A percentile compares a stretch with the other conserved stretches of the same genome.
phyloP scores from a whole-genome alignment of 1,284 basidiomycete genomes.

The Athelia sp. region DNA sequence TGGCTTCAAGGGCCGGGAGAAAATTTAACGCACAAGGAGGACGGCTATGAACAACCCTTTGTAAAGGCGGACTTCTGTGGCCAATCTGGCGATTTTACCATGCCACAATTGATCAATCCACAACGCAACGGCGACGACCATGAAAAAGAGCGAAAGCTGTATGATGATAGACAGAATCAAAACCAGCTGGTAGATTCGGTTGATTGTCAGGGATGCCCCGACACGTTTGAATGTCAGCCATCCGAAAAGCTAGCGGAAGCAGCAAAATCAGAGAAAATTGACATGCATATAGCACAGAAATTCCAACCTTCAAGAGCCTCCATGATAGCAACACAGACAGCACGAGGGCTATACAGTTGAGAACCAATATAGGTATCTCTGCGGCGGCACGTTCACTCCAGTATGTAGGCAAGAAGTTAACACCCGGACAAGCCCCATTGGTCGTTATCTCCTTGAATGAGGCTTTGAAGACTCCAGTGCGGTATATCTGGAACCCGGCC shows the following conservation, averaged over 20 bases:
- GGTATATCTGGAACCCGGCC: constrained; percentile 59
- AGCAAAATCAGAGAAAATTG: not conserved
- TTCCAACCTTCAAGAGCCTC: constrained; percentile 63
- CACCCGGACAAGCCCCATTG: constrained; percentile 55
- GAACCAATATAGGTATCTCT: constrained; percentile 59
- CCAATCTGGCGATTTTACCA: constrained; percentile 52
- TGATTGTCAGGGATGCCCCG: constrained; percentile 70
- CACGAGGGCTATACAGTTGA: constrained; percentile 58
- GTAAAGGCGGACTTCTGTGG: constrained; percentile 41
- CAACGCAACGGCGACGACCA: constrained; percentile 59
- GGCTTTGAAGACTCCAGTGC: constrained; percentile 51
- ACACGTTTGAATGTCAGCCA: constrained; percentile 85
- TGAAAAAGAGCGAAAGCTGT: constrained; percentile 74
- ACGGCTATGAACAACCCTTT: constrained; percentile 52
- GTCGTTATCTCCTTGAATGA: constrained; percentile 55
- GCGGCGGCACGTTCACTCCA: constrained; percentile 51
- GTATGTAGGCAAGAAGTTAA: constrained; percentile 52
- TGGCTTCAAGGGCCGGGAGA: not conserved
- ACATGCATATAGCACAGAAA: not conserved
- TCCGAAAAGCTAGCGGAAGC: constrained; percentile 55
- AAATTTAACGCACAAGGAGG: constrained; percentile 43
- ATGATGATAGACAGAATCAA: constrained; percentile 67
- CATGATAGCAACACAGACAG: constrained; percentile 64
- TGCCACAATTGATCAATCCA: constrained; percentile 77
- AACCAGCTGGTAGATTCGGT: constrained; percentile 68